Base-by-base conservation (phyloP, 1,139 yeast species). In the Diutina mesorugosa region DNA sequence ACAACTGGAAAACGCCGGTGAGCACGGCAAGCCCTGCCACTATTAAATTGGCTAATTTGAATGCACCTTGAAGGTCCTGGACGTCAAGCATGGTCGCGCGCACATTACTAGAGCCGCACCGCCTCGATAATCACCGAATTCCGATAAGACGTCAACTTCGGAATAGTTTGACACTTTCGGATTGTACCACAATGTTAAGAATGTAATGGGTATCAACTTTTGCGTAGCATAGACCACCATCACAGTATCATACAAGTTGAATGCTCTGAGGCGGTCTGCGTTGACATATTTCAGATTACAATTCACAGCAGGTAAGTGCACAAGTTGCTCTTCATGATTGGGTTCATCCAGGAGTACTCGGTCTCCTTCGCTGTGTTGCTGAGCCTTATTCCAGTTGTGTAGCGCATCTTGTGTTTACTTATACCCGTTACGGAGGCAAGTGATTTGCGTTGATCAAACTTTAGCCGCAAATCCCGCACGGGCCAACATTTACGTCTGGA, bases 1-100 rank as follows among this genome's bases (percentile, higher is more conserved):
- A 79, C 61, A 83, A 72, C 71, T 80, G 90, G 51, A 84, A 79
- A 50, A 79, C 68, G 32, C 88, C 95, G 41, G 76, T 78, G 73
- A 66, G 76, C 60, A 61, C 75, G 81, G 84, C 61, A 54, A 87
- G 69, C 1, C 76, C 77, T 6, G 89, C 90, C 38, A 87, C 86
- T 1, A 76, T 70, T 58, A 89, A 67, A 65, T 89, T 88, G 65
- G 81, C 79, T 47, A 79, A 73, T 63, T 80, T 84, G 72, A 89
- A 87, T 21, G 77, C 78, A 21, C 79, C 81, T 60, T 74, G 69
- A 56, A 73, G 67, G 61, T 77, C 79, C 65, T 64, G 66, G 7
- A 66, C 66, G 51, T 60, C 61, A 12, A 65, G 51, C 53, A 50
- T 50, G 21, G n/a, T 29, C 35, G 41, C 41, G 14, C 41, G 41